Percentiles rank a stretch among this genome's conserved stretches.
These are phyloP conservation scores for Emergomyces pasteurianus DNA, from an alignment of 2,329 filamentous ascomycete genomes.

Conservation along the genomic window DNA sequence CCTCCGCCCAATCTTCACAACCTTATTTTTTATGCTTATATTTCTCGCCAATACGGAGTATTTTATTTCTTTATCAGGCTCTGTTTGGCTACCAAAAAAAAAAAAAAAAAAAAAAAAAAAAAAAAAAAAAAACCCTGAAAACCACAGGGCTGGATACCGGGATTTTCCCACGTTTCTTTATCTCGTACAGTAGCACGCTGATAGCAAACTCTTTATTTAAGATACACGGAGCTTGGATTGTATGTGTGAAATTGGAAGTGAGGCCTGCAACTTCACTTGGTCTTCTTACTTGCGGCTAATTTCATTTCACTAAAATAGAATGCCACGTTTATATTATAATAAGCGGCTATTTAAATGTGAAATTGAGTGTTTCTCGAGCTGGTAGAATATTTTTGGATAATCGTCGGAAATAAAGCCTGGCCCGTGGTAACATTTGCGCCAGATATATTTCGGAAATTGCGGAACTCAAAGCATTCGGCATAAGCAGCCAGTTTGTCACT, in stretches of 20 bases:
- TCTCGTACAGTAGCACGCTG: neutral
- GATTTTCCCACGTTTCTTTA: neutral
- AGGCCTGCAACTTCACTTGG: neutral
- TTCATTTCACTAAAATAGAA: neutral
- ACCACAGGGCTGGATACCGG: neutral
- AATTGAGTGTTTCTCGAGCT: neutral
- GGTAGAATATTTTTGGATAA: neutral
- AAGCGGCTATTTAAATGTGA: neutral
- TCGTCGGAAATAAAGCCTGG: too few species aligned
- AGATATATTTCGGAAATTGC: neutral
- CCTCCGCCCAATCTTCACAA: too few species aligned
- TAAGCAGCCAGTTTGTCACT: too few species aligned
- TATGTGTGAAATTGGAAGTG: neutral
- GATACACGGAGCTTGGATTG: neutral
- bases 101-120: neutral
- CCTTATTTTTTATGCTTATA: neutral
- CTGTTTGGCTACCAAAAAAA: neutral
- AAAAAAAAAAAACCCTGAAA: neutral
- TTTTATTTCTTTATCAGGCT: neutral
- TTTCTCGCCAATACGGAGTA: neutral
- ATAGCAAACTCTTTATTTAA: neutral
- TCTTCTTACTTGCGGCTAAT: neutral
- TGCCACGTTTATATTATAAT: neutral
- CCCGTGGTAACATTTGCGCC: too few species aligned
- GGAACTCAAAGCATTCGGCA: too few species aligned